Base-by-base conservation (phyloP, 2,329 filamentous ascomycete genomes). In the Trichoderma oligosporum region DNA sequence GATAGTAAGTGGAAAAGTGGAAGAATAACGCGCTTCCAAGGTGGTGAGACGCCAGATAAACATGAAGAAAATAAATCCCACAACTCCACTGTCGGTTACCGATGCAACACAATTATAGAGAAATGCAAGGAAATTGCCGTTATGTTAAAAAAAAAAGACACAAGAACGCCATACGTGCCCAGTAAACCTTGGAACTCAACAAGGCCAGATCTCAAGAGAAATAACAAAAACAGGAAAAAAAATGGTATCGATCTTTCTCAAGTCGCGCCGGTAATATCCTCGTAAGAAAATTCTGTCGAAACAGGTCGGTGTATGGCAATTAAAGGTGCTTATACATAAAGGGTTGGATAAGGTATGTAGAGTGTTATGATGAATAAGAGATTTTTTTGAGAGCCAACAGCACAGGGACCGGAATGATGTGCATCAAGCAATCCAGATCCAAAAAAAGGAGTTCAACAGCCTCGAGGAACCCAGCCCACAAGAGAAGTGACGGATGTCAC, bases 271-370 rank as follows among this genome's bases (percentile, higher is more conserved):
- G 63, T 66, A 61, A 48, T 65, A 67, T 71, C 68, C 70, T 71
- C 67, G 66, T 67, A 38, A 56, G 39, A 54, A 58, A 69, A 48
- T 47, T 75, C 72, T 78, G 73, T 76, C 70, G 73, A 74, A 73
- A 68, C 42, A 60, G 54, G 39, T 51, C 58, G 56, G 48, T 58
- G 58, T 76, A 73, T 77, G 73, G 76, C 70, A 72, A 75, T 73
- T 73, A 74, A 73, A 67, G 70, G 73, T 78, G 71, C 77, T 79
- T 78, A 67, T 78, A 79, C 75, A 78, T 66, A 68, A 67, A 69
- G 65, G 64, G 59, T 67, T 59, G 63, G 52, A 61, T 56, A 60
- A 24, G 39, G 22, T 44, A 14, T 54, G 39, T 45, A 16, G 29
- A 45, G 39, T 35, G 51, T 44, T 27, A 31, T 45, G 35, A n/a